A percentile compares a stretch with the other conserved stretches of the same genome.
Evolutionary conservation across 495 filamentous ascomycete genomes (phyloP).

Genomic region (Letharia lupina): DNA sequence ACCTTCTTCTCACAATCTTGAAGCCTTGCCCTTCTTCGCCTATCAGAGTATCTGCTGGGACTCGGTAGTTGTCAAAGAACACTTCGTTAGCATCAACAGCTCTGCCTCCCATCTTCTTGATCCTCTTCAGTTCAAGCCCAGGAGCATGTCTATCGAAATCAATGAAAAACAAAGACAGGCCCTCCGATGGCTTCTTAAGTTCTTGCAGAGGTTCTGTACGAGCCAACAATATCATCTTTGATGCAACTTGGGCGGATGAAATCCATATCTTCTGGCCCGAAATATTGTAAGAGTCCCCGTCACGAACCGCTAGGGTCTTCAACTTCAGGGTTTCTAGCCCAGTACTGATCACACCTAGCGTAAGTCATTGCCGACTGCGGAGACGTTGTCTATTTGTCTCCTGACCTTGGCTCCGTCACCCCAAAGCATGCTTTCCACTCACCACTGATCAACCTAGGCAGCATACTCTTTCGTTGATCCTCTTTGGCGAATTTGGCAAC

Average conservation of each 20-base stretch:
- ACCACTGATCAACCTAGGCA: slow-evolving; percentile 62
- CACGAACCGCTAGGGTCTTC: slow-evolving; percentile 48
- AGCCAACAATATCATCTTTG: slow-evolving; percentile 70
- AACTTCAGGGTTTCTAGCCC: slow-evolving; percentile 67
- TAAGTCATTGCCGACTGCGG: slow-evolving; percentile 6
- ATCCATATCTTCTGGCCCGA: slow-evolving; percentile 81
- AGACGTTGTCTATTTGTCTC: not conserved
- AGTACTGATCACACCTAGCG: slow-evolving; percentile 41
- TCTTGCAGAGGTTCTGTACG: slow-evolving; percentile 61
- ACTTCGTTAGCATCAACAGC: slow-evolving; percentile 79
- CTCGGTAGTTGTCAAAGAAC: slow-evolving; percentile 67
- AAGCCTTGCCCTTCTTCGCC: slow-evolving; percentile 66
- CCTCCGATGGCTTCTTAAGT: slow-evolving; percentile 57
- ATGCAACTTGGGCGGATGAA: slow-evolving; percentile 66
- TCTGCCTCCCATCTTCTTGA: slow-evolving; percentile 74
- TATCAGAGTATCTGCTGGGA: slow-evolving; percentile 53
- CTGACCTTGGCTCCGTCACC: slow-evolving; percentile 43
- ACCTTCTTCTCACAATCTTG: slow-evolving; percentile 41
- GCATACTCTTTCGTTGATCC: slow-evolving; percentile 50
- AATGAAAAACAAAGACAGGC: slow-evolving; percentile 69
- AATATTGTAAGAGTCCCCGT: slow-evolving; percentile 50
- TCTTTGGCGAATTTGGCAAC: slow-evolving; percentile 59
- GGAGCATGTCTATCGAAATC: slow-evolving; percentile 49
- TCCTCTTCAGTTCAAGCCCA: slow-evolving; percentile 56
- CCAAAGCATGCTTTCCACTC: slow-evolving; percentile 65